Evolutionary conservation across 495 filamentous ascomycete species (phyloP), one percentile per base, ranked within the genome.

Genomic region (Lepidopterella palustris): DNA sequence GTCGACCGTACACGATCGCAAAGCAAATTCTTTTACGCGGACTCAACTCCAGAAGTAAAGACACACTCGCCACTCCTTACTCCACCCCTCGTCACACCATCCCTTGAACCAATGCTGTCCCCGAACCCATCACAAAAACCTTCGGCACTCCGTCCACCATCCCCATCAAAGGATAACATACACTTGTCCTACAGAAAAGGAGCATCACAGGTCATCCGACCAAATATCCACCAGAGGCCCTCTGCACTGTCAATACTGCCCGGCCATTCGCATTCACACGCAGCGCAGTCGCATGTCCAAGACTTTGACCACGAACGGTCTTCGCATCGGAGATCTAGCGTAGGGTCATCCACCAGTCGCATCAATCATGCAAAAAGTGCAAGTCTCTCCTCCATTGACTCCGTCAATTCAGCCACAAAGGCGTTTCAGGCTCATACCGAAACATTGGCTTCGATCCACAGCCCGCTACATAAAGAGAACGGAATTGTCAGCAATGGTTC

Each of bases 11-110:
- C 65, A 10, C 45, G 51, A 21, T 27, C 48, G 23, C 68, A 61
- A 26, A 59, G 65, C 21, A 70, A 70, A 29, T 75, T 74, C 59
- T 72, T 74, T 58, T 80, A 82, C 55, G 81, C 79, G 3, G 78
- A 82, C 62, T 79, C 80, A 6, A 64, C 73, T 6, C 68, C 74
- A 57, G 79, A 82, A 59, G 63, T 63, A 35, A 68, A 35, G 45
- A 45, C 51, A 24, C n/a, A 24, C 25, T 40, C 61, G 23, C 62
- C 65, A 27, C 63, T 31, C 62, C 68, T 24, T 53, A 65, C 32
- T 10, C 68, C 64, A 27, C 71, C 69, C n/a, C 55, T 68, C 18
- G 50, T 67, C 20, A 67, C 64, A 26, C 28, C 63, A 10, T 49
- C 67, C 15, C 67, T 64, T 13, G 66, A 61, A 56, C 58, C 57